These are phyloP conservation scores for Microascus cirrosus DNA, from an alignment of 2,329 filamentous ascomycete genomes.

Conservation along the genomic window DNA sequence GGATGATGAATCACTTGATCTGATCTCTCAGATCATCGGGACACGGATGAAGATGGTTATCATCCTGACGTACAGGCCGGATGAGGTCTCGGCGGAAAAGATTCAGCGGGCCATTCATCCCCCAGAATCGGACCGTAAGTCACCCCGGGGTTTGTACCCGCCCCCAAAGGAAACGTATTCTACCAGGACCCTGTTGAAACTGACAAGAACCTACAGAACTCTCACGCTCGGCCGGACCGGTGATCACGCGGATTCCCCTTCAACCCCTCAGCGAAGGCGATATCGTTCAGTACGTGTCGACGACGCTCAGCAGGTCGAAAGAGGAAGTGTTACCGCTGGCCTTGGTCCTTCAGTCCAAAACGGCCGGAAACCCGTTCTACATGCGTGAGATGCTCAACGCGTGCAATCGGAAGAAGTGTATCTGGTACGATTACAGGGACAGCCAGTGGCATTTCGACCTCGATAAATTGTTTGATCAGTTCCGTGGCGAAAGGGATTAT, in stretches of 20 bases:
- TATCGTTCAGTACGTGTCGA: conserved; percentile 70
- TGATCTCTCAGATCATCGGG: conserved; percentile 70
- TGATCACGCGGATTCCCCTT: conserved; percentile 60
- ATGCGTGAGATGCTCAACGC: conserved; percentile 83
- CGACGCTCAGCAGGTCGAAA: conserved; percentile 63
- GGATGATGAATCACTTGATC: conserved; percentile 74
- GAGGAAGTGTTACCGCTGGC: conserved; percentile 68
- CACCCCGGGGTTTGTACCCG: neutral
- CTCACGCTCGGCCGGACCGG: conserved; percentile 34
- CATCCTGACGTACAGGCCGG: conserved; percentile 63
- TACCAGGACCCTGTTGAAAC: neutral
- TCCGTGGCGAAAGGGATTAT: conserved; percentile 67
- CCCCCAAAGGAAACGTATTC: too few relatives aligned
- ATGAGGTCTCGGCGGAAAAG: conserved; percentile 47
- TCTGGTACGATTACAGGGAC: conserved; percentile 82
- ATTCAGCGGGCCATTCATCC: conserved; percentile 44
- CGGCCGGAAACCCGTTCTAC: conserved; percentile 80
- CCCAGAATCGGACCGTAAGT: conserved; percentile 38
- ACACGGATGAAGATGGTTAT: conserved; percentile 73
- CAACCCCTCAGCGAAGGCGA: conserved; percentile 66
- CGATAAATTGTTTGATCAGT: conserved; percentile 76
- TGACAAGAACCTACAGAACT: conserved; percentile 21
- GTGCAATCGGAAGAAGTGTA: conserved; percentile 75
- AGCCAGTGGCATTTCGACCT: conserved; percentile 77
- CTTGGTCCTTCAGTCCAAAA: conserved; percentile 80